Evolutionary conservation across 2,329 filamentous ascomycete species (phyloP).

Genomic region (Neonectria faginata): DNA sequence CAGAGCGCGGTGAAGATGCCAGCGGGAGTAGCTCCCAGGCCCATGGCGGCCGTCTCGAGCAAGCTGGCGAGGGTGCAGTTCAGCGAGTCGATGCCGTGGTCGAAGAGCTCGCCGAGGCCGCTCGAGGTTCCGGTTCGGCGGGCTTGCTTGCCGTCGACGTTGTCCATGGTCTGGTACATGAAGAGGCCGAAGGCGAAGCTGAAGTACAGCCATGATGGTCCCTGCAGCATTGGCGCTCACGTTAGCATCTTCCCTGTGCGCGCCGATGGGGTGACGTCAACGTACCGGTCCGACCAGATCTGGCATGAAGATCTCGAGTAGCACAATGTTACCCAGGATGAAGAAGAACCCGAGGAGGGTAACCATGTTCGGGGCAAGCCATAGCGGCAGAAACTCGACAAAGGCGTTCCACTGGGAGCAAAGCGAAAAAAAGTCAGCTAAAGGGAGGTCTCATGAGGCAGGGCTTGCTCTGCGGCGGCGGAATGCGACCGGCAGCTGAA

Average conservation of each 20-base stretch:
- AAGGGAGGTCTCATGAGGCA: constrained; percentile 25
- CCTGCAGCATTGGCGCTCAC: constrained; percentile 59
- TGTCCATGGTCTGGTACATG: constrained; percentile 99
- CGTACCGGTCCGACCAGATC: constrained; percentile 90
- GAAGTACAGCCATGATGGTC: constrained; percentile 91
- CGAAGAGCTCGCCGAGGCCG: constrained; percentile 94
- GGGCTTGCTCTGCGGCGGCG: neutral
- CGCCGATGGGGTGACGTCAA: constrained; percentile 29
- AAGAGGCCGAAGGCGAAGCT: constrained; percentile 96
- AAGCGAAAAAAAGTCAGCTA: constrained; percentile 35
- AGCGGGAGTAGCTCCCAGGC: constrained; percentile 82
- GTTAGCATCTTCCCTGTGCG: constrained; percentile 24
- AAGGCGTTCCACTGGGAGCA: constrained; percentile 89
- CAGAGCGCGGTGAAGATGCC: constrained; percentile 93
- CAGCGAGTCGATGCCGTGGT: constrained; percentile 97
- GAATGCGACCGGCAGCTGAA: constrained; percentile 1
- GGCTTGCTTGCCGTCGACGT: constrained; percentile 98
- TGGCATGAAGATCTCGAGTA: constrained; percentile 83
- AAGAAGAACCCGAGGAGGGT: constrained; percentile 95
- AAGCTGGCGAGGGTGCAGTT: constrained; percentile 96
- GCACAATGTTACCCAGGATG: constrained; percentile 84
- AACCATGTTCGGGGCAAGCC: constrained; percentile 98
- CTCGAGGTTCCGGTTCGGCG: constrained; percentile 94
- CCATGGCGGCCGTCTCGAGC: constrained; percentile 93
- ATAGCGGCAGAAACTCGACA: constrained; percentile 91